Percentiles rank a stretch among this genome's conserved stretches.
These are phyloP conservation scores for Chenopodium quinoa DNA, from an alignment of 148 eudicot genomes.

Conservation along the genomic window DNA sequence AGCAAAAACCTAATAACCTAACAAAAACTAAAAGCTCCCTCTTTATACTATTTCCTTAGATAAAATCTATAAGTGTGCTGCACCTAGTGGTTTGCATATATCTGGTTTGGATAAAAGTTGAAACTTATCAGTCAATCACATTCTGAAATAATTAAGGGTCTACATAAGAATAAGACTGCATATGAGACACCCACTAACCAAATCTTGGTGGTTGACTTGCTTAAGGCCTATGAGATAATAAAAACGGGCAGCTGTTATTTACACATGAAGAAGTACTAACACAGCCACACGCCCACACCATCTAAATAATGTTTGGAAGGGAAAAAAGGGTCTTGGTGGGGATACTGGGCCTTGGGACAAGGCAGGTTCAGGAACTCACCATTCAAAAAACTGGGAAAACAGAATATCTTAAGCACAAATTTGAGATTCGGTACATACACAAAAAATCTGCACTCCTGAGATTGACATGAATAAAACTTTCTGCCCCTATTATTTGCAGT, in stretches of 20 bases:
- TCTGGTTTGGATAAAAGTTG: background rate
- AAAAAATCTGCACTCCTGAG: slow-evolving; percentile 80
- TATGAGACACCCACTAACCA: background rate
- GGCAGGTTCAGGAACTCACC: background rate
- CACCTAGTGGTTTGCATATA: background rate
- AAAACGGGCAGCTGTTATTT: background rate
- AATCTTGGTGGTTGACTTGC: background rate
- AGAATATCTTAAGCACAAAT: background rate
- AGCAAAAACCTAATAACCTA: background rate
- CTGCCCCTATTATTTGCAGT: slow-evolving; percentile 85
- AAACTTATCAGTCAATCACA: background rate
- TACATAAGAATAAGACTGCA: background rate
- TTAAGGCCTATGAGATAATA: background rate
- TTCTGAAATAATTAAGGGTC: background rate
- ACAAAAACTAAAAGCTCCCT: no score
- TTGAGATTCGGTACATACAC: slow-evolving; percentile 53
- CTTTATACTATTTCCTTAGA: no score
- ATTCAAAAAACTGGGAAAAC: background rate
- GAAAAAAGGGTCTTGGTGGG: background rate
- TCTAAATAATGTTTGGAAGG: background rate
- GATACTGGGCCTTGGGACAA: background rate
- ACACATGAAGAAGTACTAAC: no score
- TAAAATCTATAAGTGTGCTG: no score
- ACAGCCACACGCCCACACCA: no score
- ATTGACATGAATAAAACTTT: slow-evolving; percentile 75